Evolutionary conservation across 495 filamentous ascomycete species (phyloP), one percentile per base, ranked within the genome.

Genomic region (Talaromyces adpressus): DNA sequence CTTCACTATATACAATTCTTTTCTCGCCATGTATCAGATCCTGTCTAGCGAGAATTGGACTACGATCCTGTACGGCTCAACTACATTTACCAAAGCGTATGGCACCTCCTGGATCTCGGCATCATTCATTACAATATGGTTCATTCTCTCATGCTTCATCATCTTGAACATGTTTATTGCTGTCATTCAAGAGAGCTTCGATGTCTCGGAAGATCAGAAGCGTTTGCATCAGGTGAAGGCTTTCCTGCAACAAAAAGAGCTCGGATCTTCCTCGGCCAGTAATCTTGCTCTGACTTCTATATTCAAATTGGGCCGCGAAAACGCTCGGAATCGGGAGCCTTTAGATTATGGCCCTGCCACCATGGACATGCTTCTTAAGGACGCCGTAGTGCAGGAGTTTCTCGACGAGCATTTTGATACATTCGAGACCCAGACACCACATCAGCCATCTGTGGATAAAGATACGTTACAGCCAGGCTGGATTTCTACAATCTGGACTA

Each of bases 101-200:
- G 79, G 83, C 49, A 93, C 91, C 7, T 83, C 89, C n/a, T 99
- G 95, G 95, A 92, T 97, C 54, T 92, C 91, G 12, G 93, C 95
- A 41, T 83, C 90, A 3, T 99, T 99, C 70, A 82, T 98, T 68
- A 89, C 96, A 59, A 77, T 92, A 63, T 99, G 94, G 94, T 97
- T 96, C 72, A 93, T 97, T 65, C 83, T 99, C 20, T 84, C 91
- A 27, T 95, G 92, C 69, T 97, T 98, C 71, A 97, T 99, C 77
- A 84, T 98, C 53, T 79, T 99, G 80, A 99, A 97, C 71, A 99
- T 99, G 94, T 99, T 99, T 77, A 99, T 99, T 90, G 94, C 94
- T 77, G 94, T 99, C 77, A 97, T 99, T 63, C 94, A 99, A 74
- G 94, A 99, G 72, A 99, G 96, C 71, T 99, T 99, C 71, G 94